Base-by-base conservation (phyloP, 2,329 filamentous ascomycete species). In the Colletotrichum magnum region DNA sequence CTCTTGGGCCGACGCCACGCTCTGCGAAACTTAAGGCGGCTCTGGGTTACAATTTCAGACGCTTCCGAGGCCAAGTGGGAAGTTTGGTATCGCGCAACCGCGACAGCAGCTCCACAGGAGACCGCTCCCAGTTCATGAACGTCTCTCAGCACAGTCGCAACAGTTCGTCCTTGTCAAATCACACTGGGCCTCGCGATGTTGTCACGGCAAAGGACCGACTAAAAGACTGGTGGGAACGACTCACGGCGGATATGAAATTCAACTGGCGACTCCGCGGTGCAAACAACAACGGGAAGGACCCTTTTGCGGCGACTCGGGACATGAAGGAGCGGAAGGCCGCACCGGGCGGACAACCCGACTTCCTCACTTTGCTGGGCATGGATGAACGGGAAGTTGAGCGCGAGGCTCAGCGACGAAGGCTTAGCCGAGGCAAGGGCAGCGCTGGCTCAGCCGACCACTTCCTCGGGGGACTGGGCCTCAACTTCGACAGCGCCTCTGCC, bases 1-100 rank as follows among this genome's bases (percentile, higher is more conserved):
- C 85, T 32, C 78, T 86, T n/a, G 85, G 85, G 0, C 85, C 86
- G 16, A 87, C 86, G 3, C 80, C 84, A 5, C 76, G 82, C 21
- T 75, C 81, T 3, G 78, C 80, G 68, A 83, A 82, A 72, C 71
- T 85, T 65, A 81, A 76, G 74, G 80, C 80, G 3, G 76, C 80
- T 2, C 61, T 86, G 3, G 79, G 79, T 13, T 79, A 80, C 65
- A 79, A 78, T 61, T 69, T 79, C n/a, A 73, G 73, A 48, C 77
- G 75, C 32, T 69, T 85, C 32, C 78, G 79, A 10, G 80, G 77
- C 18, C 77, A 78, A 5, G 71, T 84, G 39, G 63, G 71, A 75
- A 75, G 54, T 72, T 74, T 26, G 61, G 80, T 51, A 70, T 80
- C 54, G 68, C 74, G n/a, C 67, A 83, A 88, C 75, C 80, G 85